Evolutionary conservation across 2,329 filamentous ascomycete genomes (phyloP), one percentile per base, ranked within the genome.

Genomic region (Hymenoscyphus albidus): DNA sequence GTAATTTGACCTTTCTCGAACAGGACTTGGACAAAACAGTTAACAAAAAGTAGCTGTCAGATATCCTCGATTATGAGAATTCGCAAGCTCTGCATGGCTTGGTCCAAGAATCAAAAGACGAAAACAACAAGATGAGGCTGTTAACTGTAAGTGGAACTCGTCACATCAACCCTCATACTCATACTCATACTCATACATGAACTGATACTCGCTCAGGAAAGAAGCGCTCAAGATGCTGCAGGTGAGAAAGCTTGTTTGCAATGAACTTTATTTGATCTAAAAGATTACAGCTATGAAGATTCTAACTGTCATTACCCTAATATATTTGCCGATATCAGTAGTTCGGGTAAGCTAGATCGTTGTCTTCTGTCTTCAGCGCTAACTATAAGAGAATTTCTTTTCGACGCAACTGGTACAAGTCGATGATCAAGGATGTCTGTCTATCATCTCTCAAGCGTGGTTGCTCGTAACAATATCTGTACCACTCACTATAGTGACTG

Each of bases 331-430:
- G 14, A 27, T 55, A 22, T n/a, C 51, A 5, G 51, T 55, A 27
- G 51, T 55, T 32, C 51, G 32, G 22, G 51, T 55, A 55, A 55
- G 51, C 31, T 13, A 9, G 5, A 18, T 22, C 22, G 6, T 27
- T 31, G 13, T 55, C 6, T 22, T 55, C 9, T 27, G 27, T 27
- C n/a, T 7, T 1, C 32, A 14, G 10, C 5, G 38, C 48, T 65
- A 60, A 62, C n/a, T 44, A 7, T 56, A 10, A 2, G 12, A 69
- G 68, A 65, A 58, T 35, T 65, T 69, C 42, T 69, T 69, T 32
- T 69, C 68, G 6, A 69, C 56, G 13, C 64, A 69, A 35, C 56
- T 69, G 2, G 63, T 69, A n/a, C 42, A 58, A 10, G 64, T 67
- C 6, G 58, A 67, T 32, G 64, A 64, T 13, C 13, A 39, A 42